phyloP scores from a whole-genome alignment of 768 basidiomycete species.

The Trametes gibbosa region DNA sequence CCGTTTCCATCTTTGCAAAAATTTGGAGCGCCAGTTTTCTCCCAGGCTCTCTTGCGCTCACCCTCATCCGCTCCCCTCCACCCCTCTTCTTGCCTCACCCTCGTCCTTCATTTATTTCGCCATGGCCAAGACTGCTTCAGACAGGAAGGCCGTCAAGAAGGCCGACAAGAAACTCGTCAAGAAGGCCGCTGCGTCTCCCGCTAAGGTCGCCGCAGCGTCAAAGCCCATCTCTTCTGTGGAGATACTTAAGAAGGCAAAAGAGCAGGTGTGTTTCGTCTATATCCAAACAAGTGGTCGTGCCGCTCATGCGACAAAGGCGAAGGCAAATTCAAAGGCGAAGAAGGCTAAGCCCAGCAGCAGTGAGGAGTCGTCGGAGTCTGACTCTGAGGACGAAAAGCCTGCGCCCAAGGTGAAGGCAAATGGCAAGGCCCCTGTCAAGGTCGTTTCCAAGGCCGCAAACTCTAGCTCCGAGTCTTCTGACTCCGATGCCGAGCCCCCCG shows the following conservation, averaged over 20 bases:
- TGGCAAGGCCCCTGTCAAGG: conserved; percentile 25
- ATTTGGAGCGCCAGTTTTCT: conserved; percentile 20
- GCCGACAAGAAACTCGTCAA: conserved; percentile 32
- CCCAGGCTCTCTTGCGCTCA: conserved; percentile 9
- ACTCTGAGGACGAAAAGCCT: conserved; percentile 36
- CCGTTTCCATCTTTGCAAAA: conserved; percentile 19
- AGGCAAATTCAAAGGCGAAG: conserved; percentile 18
- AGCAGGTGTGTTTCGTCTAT: conserved; percentile 3
- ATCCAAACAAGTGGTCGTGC: neutral
- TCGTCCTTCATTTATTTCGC: conserved; percentile 11
- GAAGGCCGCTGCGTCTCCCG: conserved; percentile 28
- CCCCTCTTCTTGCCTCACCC: conserved; percentile 5
- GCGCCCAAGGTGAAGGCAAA: conserved; percentile 29
- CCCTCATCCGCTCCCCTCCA: conserved; percentile 2
- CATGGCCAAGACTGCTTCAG: conserved; percentile 38
- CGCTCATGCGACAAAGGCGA: neutral
- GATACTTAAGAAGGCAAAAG: conserved; percentile 41
- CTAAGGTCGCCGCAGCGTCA: conserved; percentile 28
- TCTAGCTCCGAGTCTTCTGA: conserved; percentile 14
- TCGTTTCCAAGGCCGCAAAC: conserved; percentile 2
- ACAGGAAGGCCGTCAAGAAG: conserved; percentile 38
- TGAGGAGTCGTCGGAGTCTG: conserved; percentile 31
- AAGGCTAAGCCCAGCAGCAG: conserved; percentile 23
- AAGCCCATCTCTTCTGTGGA: conserved; percentile 40
- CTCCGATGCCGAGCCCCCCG: conserved; percentile 16